Conservation (phyloP, 106 monocot species). For the Xerophyta viscosa region DNA sequence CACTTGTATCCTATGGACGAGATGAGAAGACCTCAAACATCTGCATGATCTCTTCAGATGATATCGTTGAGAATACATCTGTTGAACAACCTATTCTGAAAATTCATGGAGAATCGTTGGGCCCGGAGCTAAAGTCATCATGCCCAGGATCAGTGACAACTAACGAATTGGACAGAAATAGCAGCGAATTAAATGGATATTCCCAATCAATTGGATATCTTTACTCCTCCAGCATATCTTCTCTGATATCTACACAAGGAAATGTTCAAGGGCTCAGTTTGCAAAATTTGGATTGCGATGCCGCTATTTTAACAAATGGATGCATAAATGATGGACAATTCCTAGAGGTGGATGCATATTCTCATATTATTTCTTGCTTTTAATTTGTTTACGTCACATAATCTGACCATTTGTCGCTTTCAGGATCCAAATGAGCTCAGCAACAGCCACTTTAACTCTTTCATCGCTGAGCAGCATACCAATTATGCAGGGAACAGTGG, state of each 20-base stretch:
- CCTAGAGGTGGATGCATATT: constrained; percentile 16
- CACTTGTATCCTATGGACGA: constrained; percentile 8
- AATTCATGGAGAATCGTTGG: constrained; percentile 23
- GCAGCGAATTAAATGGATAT: constrained; percentile 15
- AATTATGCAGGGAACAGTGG: not conserved
- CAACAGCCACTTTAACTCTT: constrained; percentile 9
- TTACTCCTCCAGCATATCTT: constrained; percentile 14
- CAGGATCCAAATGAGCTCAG: constrained; percentile 27
- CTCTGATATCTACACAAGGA: constrained; percentile 10
- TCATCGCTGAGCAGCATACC: constrained; percentile 10
- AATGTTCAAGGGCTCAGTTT: constrained; percentile 19
- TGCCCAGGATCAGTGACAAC: constrained; percentile 6
- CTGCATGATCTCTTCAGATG: constrained; percentile 17
- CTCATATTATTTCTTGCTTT: not conserved
- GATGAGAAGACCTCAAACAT: constrained; percentile 16
- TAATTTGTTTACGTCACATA: not conserved
- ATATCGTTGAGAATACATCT: constrained; percentile 12
- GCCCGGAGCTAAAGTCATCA: constrained; percentile 20
- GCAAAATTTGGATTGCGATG: constrained; percentile 19
- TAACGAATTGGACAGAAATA: constrained; percentile 19
- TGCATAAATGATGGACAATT: constrained; percentile 7
- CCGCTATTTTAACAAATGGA: not conserved
- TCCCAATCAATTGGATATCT: constrained; percentile 22
- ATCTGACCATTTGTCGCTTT: constrained; percentile 1
- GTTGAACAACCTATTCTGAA: constrained; percentile 14